A percentile compares a stretch with the other conserved stretches of the same genome.
Evolutionary conservation across 2,329 filamentous ascomycete genomes (phyloP).

Genomic region (Trichoderma simmonsii): DNA sequence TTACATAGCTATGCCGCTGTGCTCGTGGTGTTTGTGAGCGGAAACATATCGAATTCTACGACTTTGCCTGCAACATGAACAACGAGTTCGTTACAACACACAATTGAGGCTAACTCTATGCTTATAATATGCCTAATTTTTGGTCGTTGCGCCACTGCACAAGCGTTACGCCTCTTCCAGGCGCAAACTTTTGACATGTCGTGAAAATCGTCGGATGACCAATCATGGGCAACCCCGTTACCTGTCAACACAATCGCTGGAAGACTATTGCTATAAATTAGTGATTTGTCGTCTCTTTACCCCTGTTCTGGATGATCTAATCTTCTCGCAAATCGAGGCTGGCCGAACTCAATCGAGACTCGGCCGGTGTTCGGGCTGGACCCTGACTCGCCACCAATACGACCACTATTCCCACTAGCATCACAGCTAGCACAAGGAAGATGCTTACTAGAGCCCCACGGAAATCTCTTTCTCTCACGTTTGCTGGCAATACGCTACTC

Average conservation of each 20-base stretch:
- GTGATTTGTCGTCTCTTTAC: neutral
- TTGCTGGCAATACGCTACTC: neutral
- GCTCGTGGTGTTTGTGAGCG: neutral
- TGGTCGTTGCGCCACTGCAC: neutral
- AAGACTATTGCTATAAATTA: neutral
- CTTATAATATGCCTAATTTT: neutral
- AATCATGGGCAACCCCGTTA: neutral
- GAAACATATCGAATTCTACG: neutral
- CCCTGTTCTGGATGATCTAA: neutral
- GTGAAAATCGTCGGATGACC: neutral
- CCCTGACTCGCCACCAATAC: neutral
- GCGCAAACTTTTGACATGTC: neutral
- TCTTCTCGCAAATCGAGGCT: neutral
- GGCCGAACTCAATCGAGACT: neutral
- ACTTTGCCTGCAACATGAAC: neutral
- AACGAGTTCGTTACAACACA: neutral
- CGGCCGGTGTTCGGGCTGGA: neutral
- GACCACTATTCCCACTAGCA: neutral
- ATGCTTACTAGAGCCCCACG: neutral
- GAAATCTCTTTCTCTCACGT: neutral
- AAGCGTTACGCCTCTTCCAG: neutral
- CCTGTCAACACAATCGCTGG: neutral
- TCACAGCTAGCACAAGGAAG: neutral
- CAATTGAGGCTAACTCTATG: neutral
- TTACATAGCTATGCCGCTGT: neutral